Evolutionary conservation across 2,329 filamentous ascomycete genomes (phyloP).

Genomic region (Nemania bipapillata): DNA sequence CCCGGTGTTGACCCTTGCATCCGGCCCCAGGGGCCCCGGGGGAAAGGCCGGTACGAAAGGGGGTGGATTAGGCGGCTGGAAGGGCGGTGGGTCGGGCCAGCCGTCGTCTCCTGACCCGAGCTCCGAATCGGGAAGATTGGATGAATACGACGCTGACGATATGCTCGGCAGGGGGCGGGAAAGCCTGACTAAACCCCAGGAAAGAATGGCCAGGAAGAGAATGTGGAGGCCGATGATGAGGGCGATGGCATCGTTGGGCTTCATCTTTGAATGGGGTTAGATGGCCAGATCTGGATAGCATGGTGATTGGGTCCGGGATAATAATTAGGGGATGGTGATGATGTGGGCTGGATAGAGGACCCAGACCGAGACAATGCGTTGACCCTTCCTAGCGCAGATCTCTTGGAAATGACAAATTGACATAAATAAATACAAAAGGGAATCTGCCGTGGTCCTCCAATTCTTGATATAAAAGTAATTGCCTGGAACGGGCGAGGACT

Average conservation of each 20-base stretch:
- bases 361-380: neutral
- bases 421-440: neutral
- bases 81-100: too few relatives aligned
- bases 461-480: neutral
- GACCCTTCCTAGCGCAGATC: neutral
- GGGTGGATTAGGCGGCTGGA: too few relatives aligned
- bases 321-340: too few relatives aligned
- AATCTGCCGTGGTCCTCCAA: neutral
- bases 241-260: neutral
- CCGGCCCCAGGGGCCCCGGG: too few relatives aligned
- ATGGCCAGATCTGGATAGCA: neutral
- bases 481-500: neutral
- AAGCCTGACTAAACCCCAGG: neutral
- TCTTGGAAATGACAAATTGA: neutral
- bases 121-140: neutral
- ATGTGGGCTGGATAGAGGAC: too few relatives aligned
- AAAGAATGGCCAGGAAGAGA: neutral
- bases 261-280: neutral
- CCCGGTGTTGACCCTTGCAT: too few relatives aligned
- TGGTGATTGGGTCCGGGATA: neutral
- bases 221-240: neutral
- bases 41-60: too few relatives aligned
- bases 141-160: neutral
- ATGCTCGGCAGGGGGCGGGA: neutral
- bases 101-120: neutral